These are phyloP conservation scores for Aspergillus sp. DNA, from an alignment of 2,329 filamentous ascomycete species.

Conservation along the genomic window DNA sequence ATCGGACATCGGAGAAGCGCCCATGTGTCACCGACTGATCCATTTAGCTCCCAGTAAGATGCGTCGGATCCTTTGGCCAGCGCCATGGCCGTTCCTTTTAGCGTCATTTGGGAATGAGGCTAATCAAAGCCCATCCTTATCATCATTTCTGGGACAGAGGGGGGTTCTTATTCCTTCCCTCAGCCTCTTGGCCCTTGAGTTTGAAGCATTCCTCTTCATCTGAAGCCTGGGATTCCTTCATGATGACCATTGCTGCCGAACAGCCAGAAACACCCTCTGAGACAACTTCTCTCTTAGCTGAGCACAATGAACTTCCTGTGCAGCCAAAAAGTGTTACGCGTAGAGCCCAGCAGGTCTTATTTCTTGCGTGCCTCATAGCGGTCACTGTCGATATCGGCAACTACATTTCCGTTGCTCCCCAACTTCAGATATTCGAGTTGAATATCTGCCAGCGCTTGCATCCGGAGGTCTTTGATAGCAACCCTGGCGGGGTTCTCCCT, in stretches of 20 bases:
- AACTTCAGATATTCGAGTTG: conserved; percentile 15
- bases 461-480: conserved; percentile 2
- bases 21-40: not conserved
- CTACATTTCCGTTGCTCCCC: conserved; percentile 16
- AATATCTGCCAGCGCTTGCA: conserved; percentile 17
- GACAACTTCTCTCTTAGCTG: conserved; percentile 1
- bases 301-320: not conserved
- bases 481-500: not conserved
- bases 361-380: conserved; percentile 9
- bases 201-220: not conserved
- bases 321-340: not conserved
- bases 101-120: not conserved
- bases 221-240: not conserved
- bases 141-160: not conserved
- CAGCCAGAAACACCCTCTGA: not conserved
- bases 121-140: not conserved
- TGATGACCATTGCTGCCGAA: not conserved
- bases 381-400: conserved; percentile 14
- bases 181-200: not conserved
- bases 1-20: not conserved
- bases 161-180: not conserved
- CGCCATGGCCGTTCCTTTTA: not conserved
- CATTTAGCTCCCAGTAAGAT: not conserved
- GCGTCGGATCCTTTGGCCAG: not conserved
- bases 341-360: conserved; percentile 7